These are phyloP conservation scores for Microdochium bolleyi DNA, from an alignment of 2,329 filamentous ascomycete species.

Conservation along the genomic window DNA sequence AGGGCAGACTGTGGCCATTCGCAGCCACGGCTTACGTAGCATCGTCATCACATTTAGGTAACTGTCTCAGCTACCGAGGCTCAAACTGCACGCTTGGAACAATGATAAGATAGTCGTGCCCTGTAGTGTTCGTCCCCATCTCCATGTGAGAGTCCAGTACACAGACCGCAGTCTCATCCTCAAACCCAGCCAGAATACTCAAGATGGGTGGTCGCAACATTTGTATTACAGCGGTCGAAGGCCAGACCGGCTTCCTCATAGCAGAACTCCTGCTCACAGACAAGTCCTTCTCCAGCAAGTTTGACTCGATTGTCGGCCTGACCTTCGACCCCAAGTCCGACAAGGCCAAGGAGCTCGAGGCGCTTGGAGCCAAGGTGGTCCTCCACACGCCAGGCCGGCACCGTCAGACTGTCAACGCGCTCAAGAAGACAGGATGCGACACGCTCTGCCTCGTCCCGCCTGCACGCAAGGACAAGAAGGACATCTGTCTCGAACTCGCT, in stretches of 20 bases:
- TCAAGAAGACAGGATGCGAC: constrained; percentile 34
- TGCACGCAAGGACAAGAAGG: constrained; percentile 33
- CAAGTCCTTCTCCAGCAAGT: constrained; percentile 31
- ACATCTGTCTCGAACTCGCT: constrained; percentile 35
- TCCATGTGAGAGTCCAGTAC: no score
- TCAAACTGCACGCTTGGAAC: no score
- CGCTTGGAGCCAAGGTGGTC: constrained; percentile 32
- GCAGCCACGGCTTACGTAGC: no score
- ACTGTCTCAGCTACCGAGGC: no score
- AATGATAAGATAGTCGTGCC: no score
- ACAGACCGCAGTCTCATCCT: no score
- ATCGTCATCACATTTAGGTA: no score
- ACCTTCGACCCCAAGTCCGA: constrained; percentile 27
- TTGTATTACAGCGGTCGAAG: constrained; percentile 38
- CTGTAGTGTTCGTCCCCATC: no score
- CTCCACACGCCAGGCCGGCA: constrained; percentile 30
- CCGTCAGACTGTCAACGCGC: constrained; percentile 24
- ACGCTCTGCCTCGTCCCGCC: constrained; percentile 41
- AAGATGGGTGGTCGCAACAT: constrained; percentile 35
- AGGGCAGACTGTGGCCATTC: no score
- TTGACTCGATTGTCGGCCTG: constrained; percentile 31
- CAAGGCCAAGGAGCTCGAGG: constrained; percentile 28
- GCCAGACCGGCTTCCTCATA: constrained; percentile 42
- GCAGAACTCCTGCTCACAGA: constrained; percentile 37
- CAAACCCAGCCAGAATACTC: no score